phyloP scores from a whole-genome alignment of 805 yeast species.

The Ogataea pignaliae region DNA sequence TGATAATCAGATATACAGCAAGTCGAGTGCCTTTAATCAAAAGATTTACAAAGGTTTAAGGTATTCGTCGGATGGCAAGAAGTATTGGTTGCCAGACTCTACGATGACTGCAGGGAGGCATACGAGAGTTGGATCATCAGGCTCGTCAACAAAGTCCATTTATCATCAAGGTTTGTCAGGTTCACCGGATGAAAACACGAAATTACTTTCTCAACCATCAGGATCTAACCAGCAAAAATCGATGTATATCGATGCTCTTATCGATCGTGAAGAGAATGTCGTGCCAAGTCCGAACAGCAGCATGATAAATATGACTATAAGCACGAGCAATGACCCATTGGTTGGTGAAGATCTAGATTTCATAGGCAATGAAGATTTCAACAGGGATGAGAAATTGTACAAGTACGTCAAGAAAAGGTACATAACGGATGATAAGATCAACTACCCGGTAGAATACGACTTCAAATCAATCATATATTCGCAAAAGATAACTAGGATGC shows the following conservation, averaged over 20 bases:
- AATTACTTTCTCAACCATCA: constrained; percentile 4
- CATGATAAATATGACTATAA: neutral
- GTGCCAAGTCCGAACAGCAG: neutral
- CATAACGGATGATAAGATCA: constrained; percentile 33
- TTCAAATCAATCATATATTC: constrained; percentile 15
- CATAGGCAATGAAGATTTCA: constrained; percentile 24
- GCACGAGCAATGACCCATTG: neutral
- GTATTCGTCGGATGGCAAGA: constrained; percentile 72
- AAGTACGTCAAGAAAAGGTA: constrained; percentile 29
- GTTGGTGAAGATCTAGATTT: neutral
- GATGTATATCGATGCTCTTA: constrained; percentile 3
- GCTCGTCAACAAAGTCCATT: constrained; percentile 13
- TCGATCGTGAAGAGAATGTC: constrained; percentile 1
- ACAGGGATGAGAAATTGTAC: constrained; percentile 33
- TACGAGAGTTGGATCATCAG: constrained; percentile 4
- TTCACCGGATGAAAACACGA: constrained; percentile 9
- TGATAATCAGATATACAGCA: constrained; percentile 20
- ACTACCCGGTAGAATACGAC: constrained; percentile 37
- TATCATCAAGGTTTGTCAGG: neutral
- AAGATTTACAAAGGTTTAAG: constrained; percentile 81
- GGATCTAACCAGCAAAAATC: constrained; percentile 6
- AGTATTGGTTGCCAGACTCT: constrained; percentile 64
- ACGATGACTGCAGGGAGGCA: neutral
- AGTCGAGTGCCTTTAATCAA: constrained; percentile 45
- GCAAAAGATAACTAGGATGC: constrained; percentile 13